Evolutionary conservation across 176 grass and related monocot species (phyloP), one percentile per base, ranked within the genome.

Genomic region (Carex myosuroides): DNA sequence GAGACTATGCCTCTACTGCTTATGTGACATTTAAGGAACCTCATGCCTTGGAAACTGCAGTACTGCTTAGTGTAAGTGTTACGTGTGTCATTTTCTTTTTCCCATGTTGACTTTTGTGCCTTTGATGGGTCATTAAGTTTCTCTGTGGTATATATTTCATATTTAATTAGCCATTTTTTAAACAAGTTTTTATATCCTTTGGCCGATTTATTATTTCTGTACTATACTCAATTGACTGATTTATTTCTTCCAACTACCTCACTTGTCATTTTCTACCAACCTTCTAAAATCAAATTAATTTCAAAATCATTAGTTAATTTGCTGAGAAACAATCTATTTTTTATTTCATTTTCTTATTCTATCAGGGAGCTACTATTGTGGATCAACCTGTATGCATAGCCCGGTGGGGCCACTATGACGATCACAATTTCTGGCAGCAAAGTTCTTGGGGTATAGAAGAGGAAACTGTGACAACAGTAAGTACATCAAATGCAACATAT

Each of bases 21-120:
- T 94, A 95, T 80, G 96, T 99, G 84, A 95, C 96, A 79, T 99
- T 99, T 91, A 95, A 87, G 86, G 93, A 95, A 65, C 85, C 88
- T 14, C 86, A 94, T 91, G 84, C 96, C 54, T 90, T 99, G 87
- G 88, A 99, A 87, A 99, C 96, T 92, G 96, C 96, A 64, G 96
- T 92, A 50, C 90, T 99, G 65, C 81, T 99, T 5, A 93, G 87
- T 90, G 96, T 95, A 92, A 94, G 91, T 81, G 65, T 22, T 85
- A 69, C 59, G n/a, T 6, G 1, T 55, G 70, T 60, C 18, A 83
- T 13, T 69, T 37, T 53, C 68, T 76, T 89, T 53, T 32, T 60
- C 50, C 70, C 9, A 71, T 57, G 59, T 70, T 79, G 13, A 81
- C 48, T 21, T 52, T 13, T 53, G 5, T 54, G 50, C 53, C 71